Conservation (phyloP, 352 stramenopile species). For the Globisporangium emineosum region DNA sequence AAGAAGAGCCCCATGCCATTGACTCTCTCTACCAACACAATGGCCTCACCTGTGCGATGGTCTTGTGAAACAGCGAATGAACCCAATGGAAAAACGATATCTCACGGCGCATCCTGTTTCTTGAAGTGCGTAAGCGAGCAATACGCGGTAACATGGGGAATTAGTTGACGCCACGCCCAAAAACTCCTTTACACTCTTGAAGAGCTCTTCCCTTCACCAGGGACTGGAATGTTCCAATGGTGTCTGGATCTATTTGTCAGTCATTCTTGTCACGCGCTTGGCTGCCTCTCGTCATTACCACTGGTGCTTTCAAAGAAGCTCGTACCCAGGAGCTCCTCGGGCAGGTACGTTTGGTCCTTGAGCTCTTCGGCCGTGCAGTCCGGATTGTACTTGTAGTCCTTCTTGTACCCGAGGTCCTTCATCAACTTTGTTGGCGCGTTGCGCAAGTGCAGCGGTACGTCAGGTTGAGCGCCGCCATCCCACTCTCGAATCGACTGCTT, state of each 20-base stretch:
- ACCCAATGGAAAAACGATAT: background rate
- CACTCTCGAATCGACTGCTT: slow-evolving; percentile 62
- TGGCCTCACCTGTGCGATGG: background rate
- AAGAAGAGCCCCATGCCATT: no score
- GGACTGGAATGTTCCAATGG: background rate
- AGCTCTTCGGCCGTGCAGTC: slow-evolving; percentile 61
- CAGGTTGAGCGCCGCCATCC: slow-evolving; percentile 46
- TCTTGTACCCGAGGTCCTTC: slow-evolving; percentile 69
- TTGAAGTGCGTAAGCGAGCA: background rate
- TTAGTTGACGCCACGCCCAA: no score
- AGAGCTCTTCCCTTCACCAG: background rate
- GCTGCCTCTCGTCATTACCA: background rate
- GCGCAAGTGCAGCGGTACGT: slow-evolving; percentile 78
- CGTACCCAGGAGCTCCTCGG: slow-evolving; percentile 53
- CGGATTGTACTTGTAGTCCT: slow-evolving; percentile 86
- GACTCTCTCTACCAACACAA: background rate
- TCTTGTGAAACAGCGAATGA: background rate
- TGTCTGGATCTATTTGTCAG: background rate
- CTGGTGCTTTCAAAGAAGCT: slow-evolving; percentile 41
- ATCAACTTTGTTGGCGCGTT: slow-evolving; percentile 83
- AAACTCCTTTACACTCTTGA: background rate
- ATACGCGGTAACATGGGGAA: no score
- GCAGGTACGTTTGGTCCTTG: slow-evolving; percentile 84
- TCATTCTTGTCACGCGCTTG: background rate
- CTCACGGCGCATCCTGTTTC: background rate